phyloP scores from a whole-genome alignment of 495 filamentous ascomycete species.

The Hyaloscypha finlandica region DNA sequence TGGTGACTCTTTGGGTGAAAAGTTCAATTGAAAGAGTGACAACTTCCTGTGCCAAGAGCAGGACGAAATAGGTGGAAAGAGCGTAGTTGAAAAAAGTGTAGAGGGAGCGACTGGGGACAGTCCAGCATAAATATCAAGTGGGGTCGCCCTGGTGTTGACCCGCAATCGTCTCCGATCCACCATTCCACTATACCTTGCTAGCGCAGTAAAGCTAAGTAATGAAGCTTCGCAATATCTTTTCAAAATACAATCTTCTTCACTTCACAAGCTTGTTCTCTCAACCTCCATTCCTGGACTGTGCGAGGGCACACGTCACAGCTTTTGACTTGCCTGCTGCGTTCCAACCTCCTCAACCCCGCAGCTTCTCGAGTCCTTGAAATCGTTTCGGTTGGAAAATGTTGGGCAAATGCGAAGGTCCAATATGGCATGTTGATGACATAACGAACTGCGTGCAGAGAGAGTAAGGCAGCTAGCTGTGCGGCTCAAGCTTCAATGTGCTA shows the following conservation, averaged over 20 bases:
- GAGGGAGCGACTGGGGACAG: background rate
- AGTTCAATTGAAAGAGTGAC: background rate
- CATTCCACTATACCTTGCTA: constrained; percentile 4
- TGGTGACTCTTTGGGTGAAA: background rate
- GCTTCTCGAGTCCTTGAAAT: background rate
- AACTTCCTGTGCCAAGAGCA: too few species aligned
- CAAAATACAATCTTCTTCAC: background rate
- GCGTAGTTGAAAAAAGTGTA: background rate
- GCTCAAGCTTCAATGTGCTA: constrained; percentile 3
- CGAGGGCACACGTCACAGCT: background rate
- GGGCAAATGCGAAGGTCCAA: constrained; percentile 72
- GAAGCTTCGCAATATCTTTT: constrained; percentile 7
- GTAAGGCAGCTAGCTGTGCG: constrained; percentile 52
- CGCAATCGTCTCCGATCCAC: background rate
- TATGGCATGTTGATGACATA: constrained; percentile 90
- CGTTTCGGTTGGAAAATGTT: constrained; percentile 40
- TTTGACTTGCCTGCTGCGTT: background rate
- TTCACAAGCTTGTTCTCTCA: background rate
- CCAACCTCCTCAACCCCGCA: background rate
- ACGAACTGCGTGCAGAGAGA: constrained; percentile 84
- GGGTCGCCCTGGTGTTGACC: background rate
- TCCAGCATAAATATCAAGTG: background rate
- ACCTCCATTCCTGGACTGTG: background rate
- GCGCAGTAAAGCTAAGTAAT: background rate
- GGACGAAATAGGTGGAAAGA: too few species aligned